Evolutionary conservation across 192 early-diverging fungal species (phyloP).

Genomic region (Linnemannia zychae): DNA sequence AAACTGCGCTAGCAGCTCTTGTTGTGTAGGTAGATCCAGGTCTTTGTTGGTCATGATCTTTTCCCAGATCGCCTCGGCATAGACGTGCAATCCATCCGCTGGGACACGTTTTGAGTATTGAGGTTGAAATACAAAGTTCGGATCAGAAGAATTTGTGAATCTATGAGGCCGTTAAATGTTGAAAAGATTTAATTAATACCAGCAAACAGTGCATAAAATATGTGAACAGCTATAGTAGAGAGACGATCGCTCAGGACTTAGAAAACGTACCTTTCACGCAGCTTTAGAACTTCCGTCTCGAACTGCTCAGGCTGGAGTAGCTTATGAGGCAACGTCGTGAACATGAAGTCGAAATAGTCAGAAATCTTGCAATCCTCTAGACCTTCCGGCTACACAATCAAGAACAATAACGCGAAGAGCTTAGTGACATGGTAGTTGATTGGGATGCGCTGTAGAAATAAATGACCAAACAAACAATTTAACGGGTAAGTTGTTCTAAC

Average conservation of each 20-base stretch:
- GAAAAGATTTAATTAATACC: background rate
- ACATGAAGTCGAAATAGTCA: slow-evolving; percentile 94
- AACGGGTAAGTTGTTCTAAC: too few species aligned
- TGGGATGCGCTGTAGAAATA: background rate
- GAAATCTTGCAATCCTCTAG: slow-evolving; percentile 78
- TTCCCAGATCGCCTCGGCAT: slow-evolving; percentile 90
- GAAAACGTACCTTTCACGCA: slow-evolving; percentile 72
- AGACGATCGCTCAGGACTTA: background rate
- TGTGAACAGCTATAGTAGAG: too few species aligned
- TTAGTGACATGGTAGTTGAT: background rate
- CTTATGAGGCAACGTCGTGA: slow-evolving; percentile 93
- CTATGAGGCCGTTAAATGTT: slow-evolving; percentile 28
- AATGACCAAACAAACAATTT: too few species aligned
- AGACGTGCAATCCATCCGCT: slow-evolving; percentile 95
- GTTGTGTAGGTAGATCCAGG: slow-evolving; percentile 97
- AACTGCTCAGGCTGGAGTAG: slow-evolving; percentile 85
- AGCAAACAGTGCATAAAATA: too few species aligned
- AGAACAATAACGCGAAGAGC: background rate
- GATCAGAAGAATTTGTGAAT: slow-evolving; percentile 75
- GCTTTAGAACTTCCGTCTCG: slow-evolving; percentile 70
- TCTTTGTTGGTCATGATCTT: slow-evolving; percentile 94
- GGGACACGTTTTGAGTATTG: slow-evolving; percentile 93
- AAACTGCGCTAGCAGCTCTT: slow-evolving; percentile 98
- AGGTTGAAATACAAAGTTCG: slow-evolving; percentile 88
- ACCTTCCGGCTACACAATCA: slow-evolving; percentile 76